A percentile compares a stretch with the other conserved stretches of the same genome.
Conservation (phyloP, 495 filamentous ascomycete species). For the Penicillium bialowiezense region DNA sequence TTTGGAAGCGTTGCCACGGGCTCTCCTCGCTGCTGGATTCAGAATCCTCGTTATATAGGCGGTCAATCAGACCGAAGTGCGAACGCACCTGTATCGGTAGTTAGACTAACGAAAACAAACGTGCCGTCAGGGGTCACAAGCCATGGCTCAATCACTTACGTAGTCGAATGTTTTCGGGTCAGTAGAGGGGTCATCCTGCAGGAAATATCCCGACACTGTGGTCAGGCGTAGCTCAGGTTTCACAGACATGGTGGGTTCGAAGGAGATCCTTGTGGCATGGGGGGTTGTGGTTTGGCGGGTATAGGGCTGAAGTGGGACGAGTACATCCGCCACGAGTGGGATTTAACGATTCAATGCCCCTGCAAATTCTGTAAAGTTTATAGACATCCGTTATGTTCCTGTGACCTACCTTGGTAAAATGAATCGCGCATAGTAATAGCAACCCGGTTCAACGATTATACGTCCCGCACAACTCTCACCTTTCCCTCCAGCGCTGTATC, state of each 20-base stretch:
- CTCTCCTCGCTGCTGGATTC: slow-evolving; percentile 29
- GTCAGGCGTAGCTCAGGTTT: slow-evolving; percentile 21
- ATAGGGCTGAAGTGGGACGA: neutral
- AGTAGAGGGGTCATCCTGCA: slow-evolving; percentile 66
- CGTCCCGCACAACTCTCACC: too few species aligned
- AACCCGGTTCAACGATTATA: too few species aligned
- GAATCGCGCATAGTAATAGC: too few species aligned
- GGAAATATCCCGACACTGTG: slow-evolving; percentile 66
- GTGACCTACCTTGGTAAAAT: too few species aligned
- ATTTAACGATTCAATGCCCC: too few species aligned
- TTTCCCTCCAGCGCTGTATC: too few species aligned
- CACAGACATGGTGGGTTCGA: slow-evolving; percentile 1
- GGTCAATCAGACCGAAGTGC: slow-evolving; percentile 66
- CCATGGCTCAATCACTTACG: slow-evolving; percentile 35
- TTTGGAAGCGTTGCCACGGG: slow-evolving; percentile 65
- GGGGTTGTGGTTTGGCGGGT: neutral
- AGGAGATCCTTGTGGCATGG: neutral
- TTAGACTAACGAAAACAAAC: slow-evolving; percentile 1
- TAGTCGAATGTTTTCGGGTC: slow-evolving; percentile 67
- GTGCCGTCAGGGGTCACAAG: neutral
- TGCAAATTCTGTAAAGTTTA: too few species aligned
- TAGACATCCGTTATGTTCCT: too few species aligned
- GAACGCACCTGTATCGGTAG: slow-evolving; percentile 28
- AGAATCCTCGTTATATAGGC: slow-evolving; percentile 47
- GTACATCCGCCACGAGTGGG: neutral